A percentile compares a stretch with the other conserved stretches of the same genome.
Evolutionary conservation across 331 rosid species (phyloP).

Genomic region (Malus hybrid): DNA sequence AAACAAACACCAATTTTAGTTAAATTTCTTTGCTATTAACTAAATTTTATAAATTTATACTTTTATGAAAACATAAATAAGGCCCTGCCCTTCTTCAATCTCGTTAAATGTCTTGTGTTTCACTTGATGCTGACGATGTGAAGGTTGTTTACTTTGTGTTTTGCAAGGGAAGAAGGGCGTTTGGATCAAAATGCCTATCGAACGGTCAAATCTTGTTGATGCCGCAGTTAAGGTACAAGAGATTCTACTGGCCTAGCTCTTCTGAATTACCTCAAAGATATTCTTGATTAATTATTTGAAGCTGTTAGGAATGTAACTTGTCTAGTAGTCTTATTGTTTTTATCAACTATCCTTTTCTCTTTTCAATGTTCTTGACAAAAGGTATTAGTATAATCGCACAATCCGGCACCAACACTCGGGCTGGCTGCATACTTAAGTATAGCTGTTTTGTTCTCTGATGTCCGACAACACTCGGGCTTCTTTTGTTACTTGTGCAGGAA

Average conservation of each 20-base stretch:
- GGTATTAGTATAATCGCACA: neutral
- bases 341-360: neutral
- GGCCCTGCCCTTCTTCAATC: neutral
- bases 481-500: conserved; percentile 34
- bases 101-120: neutral
- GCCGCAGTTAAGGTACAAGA: conserved; percentile 59
- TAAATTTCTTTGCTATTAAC: no score
- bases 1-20: no score
- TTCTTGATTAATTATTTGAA: neutral
- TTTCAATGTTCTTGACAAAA: neutral
- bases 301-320: neutral
- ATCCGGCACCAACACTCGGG: neutral
- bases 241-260: neutral
- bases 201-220: conserved; percentile 49
- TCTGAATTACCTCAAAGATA: neutral
- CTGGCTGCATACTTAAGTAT: no score
- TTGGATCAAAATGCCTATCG: conserved; percentile 66
- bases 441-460: neutral
- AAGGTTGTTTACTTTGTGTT: neutral
- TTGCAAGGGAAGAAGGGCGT: conserved; percentile 72
- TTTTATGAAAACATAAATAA: no score
- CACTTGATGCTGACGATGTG: conserved; percentile 2
- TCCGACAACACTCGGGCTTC: neutral
- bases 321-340: neutral
- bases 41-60: no score